phyloP scores from a whole-genome alignment of 352 stramenopile genomes.

The Phytopythium vexans region DNA sequence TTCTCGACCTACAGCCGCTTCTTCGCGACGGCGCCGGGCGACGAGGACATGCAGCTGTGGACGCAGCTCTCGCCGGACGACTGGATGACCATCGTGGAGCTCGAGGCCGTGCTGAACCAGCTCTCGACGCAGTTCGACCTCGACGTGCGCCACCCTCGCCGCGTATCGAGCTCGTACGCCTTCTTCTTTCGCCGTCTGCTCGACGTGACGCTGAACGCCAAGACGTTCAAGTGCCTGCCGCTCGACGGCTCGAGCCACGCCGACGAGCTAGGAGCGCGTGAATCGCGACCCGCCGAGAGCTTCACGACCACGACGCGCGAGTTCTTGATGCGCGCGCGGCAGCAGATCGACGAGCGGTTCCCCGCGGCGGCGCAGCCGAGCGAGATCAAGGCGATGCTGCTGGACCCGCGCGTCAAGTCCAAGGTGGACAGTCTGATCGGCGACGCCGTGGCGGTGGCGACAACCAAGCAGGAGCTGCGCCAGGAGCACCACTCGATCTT shows the following conservation, averaged over 20 bases:
- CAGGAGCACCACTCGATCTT: slow-evolving; percentile 30
- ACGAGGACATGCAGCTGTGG: slow-evolving; percentile 14
- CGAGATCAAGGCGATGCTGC: slow-evolving; percentile 39
- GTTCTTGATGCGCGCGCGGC: slow-evolving; percentile 18
- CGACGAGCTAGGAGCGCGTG: background rate
- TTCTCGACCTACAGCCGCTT: slow-evolving; percentile 21
- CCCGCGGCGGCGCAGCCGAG: slow-evolving; percentile 5
- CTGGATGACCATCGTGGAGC: slow-evolving; percentile 23
- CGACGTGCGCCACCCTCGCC: slow-evolving; percentile 10
- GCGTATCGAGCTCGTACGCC: slow-evolving; percentile 19
- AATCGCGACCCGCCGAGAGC: background rate
- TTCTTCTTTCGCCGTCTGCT: slow-evolving; percentile 32
- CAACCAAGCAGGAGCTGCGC: slow-evolving; percentile 22
- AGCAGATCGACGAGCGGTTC: slow-evolving; percentile 16
- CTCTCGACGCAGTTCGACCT: slow-evolving; percentile 20
- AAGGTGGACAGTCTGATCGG: slow-evolving; percentile 25
- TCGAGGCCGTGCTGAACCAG: slow-evolving; percentile 29
- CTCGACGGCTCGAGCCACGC: slow-evolving; percentile 8
- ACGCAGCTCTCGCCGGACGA: slow-evolving; percentile 20
- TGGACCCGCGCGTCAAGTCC: slow-evolving; percentile 34
- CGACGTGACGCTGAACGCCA: slow-evolving; percentile 17
- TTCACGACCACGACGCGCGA: background rate
- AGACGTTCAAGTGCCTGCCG: slow-evolving; percentile 23
- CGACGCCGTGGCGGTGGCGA: slow-evolving; percentile 13
- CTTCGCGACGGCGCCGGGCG: slow-evolving; percentile 11